Base-by-base conservation (phyloP, 2,329 filamentous ascomycete genomes). In the Fusarium pseudocircinatum region DNA sequence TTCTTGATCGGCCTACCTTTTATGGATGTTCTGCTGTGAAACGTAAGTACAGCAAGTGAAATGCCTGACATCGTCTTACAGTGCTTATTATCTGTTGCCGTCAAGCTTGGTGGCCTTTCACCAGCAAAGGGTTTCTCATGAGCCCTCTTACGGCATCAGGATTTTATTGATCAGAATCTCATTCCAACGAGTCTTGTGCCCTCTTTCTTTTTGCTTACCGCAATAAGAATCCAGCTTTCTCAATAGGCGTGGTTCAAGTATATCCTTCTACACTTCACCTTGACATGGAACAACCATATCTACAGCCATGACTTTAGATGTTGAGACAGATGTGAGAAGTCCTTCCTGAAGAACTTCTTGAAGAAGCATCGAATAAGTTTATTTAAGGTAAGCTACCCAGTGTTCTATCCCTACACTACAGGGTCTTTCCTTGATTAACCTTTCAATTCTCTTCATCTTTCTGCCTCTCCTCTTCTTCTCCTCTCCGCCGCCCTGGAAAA, bases 161-260 rank as follows among this genome's bases (percentile, higher is more conserved):
- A 34, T 24, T 0, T 20, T 4, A 24, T 24, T 34, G 6, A 20
- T 15, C 15, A 6, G 2, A 15, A 5, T 20, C 2, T 4, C 13
- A 15, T 15, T 20, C 2, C 2, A 8, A 16, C 4, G 4, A 0
- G 1, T 28, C 10, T 39, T 18, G 7, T 13, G 7, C 5, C 11
- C 4, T 2, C 28, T 7, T 2, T 36, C 14, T 5, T 18, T 18
- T 13, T n/a, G 0, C 12, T 4, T 20, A n/a, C 4, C 7, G 7
- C 14, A 7, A 26, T 7, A 37, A 28, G 11, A 7, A 10, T 40
- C 34, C 20, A 14, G 20, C 15, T 28, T 10, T n/a, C 10, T 4
- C 12, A 10, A 2, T 40, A 10, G 11, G 18, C 7, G 7, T 10
- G 10, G 10, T 16, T 22, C 14, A 28, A 39, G 20, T 22, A 54